A percentile compares a stretch with the other conserved stretches of the same genome.
These are phyloP conservation scores for Cinnamomum micranthum DNA, from an alignment of 164 flowering plant species.

Conservation along the genomic window DNA sequence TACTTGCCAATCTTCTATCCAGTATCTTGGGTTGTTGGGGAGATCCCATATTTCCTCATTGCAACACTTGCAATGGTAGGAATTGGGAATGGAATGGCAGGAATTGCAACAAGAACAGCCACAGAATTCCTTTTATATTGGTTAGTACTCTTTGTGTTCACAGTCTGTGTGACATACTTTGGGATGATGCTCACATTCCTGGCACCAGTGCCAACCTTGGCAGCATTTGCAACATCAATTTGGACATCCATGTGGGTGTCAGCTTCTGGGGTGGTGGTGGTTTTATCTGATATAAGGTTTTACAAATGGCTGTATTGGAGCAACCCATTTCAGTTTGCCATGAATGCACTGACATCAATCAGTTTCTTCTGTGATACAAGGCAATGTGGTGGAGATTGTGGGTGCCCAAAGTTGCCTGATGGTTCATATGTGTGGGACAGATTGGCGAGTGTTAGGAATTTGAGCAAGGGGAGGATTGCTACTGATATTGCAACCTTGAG, in stretches of 20 bases:
- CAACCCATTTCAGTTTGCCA: constrained; percentile 28
- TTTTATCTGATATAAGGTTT: constrained; percentile 24
- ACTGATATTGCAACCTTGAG: constrained; percentile 22
- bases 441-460: constrained; percentile 18
- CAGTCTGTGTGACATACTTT: constrained; percentile 26
- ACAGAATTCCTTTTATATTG: constrained; percentile 27
- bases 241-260: constrained; percentile 35
- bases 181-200: constrained; percentile 33
- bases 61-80: constrained; percentile 27
- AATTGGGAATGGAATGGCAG: constrained; percentile 33
- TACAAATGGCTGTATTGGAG: constrained; percentile 30
- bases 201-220: constrained; percentile 28
- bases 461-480: constrained; percentile 18
- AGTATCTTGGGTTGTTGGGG: constrained; percentile 28
- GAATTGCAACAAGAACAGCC: constrained; percentile 23
- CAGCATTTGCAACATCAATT: constrained; percentile 31
- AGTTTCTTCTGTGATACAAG: constrained; percentile 28
- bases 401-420: constrained; percentile 27
- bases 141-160: constrained; percentile 26
- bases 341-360: constrained; percentile 28
- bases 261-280: constrained; percentile 31
- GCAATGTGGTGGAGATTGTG: constrained; percentile 21
- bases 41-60: constrained; percentile 28
- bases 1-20: constrained; percentile 29
- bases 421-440: constrained; percentile 34